These are phyloP conservation scores for Wallacemonas sp. DNA, from an alignment of 208 protist genomes.

Conservation along the genomic window DNA sequence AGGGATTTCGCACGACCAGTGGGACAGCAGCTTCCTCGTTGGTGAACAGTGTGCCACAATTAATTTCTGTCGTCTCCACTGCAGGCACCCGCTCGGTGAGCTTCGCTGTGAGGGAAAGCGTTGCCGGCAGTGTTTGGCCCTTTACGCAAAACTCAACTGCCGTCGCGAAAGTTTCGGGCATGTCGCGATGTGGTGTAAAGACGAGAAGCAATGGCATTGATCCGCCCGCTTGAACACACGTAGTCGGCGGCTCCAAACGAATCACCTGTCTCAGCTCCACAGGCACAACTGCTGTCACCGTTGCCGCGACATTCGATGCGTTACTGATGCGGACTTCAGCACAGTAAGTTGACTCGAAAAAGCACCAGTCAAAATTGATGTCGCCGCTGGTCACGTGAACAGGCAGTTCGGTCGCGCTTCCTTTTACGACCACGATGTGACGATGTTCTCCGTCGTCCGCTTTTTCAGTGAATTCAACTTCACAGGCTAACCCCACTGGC, in stretches of 20 bases:
- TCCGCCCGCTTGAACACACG: slow-evolving; percentile 42
- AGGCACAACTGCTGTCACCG: slow-evolving; percentile 18
- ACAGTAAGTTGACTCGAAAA: slow-evolving; percentile 71
- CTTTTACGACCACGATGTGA: slow-evolving; percentile 39
- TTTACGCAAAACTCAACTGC: slow-evolving; percentile 30
- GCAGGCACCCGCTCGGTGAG: slow-evolving; percentile 31
- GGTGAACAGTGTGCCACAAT: slow-evolving; percentile 22
- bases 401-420: slow-evolving; percentile 49
- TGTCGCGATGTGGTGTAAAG: slow-evolving; percentile 1
- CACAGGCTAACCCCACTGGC: slow-evolving; percentile 26
- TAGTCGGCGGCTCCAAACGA: slow-evolving; percentile 26
- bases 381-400: slow-evolving; percentile 61
- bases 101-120: slow-evolving; percentile 25
- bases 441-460: slow-evolving; percentile 7
- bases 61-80: slow-evolving; percentile 19
- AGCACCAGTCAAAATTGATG: slow-evolving; percentile 77
- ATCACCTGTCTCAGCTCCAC: slow-evolving; percentile 5
- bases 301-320: slow-evolving; percentile 50
- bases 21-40: slow-evolving; percentile 25
- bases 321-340: slow-evolving; percentile 64
- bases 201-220: slow-evolving; percentile 6
- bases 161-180: neutral
- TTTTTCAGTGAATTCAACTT: slow-evolving; percentile 54
- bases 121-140: slow-evolving; percentile 39
- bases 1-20: slow-evolving; percentile 38